Evolutionary conservation across 306 rosid species (phyloP).

Genomic region (Pueraria montana): DNA sequence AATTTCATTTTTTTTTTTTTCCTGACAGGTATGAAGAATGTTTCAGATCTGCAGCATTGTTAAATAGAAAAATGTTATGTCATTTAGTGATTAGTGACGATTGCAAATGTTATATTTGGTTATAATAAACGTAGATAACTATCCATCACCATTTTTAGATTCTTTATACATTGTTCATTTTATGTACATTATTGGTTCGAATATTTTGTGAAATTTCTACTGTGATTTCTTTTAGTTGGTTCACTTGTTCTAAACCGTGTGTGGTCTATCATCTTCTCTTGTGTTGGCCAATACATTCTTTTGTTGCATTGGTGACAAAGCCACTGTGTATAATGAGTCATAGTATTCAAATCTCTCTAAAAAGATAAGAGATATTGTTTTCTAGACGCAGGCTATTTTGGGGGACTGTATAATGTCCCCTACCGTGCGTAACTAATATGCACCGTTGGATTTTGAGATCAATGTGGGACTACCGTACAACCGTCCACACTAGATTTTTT

Average conservation of each 20-base stretch:
- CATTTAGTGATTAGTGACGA: constrained; percentile 52
- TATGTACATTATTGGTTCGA: constrained; percentile 38
- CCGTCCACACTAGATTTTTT: too few species aligned
- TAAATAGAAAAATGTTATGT: constrained; percentile 56
- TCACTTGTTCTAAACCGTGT: neutral
- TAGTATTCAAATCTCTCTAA: too few species aligned
- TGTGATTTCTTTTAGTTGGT: neutral
- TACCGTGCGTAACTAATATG: too few species aligned
- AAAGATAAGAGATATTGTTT: too few species aligned
- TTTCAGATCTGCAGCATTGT: constrained; percentile 57
- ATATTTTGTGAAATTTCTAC: neutral
- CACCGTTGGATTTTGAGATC: too few species aligned
- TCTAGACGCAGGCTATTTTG: too few species aligned
- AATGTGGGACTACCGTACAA: too few species aligned
- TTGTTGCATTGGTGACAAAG: too few species aligned
- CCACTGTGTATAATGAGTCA: too few species aligned
- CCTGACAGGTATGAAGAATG: constrained; percentile 57
- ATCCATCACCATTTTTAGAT: constrained; percentile 46
- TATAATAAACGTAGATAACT: constrained; percentile 50
- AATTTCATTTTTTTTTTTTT: constrained; percentile 4
- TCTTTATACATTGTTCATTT: constrained; percentile 45
- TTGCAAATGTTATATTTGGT: constrained; percentile 39
- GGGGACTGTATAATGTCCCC: too few species aligned
- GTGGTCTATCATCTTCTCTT: too few species aligned
- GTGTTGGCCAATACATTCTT: too few species aligned